Percentiles rank a stretch among this genome's conserved stretches.
Conservation (phyloP, 1,284 basidiomycete species). For the Ustilago curta region DNA sequence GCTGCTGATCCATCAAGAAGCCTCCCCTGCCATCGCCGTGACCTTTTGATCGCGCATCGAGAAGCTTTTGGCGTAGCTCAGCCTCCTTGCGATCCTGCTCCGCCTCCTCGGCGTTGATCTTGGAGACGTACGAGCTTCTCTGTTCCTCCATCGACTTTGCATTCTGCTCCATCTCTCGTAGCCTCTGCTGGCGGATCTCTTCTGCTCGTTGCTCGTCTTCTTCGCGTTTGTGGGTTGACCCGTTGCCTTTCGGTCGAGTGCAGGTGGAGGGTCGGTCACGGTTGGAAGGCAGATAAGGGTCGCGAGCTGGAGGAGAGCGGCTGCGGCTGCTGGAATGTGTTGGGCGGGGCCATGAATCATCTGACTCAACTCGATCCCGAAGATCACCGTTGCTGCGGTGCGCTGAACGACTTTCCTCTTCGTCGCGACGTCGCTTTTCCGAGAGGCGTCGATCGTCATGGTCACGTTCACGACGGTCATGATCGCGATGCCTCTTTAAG, state of each 20-base stretch:
- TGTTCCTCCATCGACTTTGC: constrained; percentile 77
- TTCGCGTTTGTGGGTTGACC: constrained; percentile 54
- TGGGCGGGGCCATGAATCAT: constrained; percentile 42
- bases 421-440: constrained; percentile 45
- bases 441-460: constrained; percentile 21
- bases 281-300: constrained; percentile 1
- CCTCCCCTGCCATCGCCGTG: constrained; percentile 51
- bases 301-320: constrained; percentile 22
- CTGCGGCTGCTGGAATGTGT: constrained; percentile 10
- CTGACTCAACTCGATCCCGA: constrained; percentile 12
- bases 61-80: constrained; percentile 48
- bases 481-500: constrained; percentile 18
- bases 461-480: constrained; percentile 62
- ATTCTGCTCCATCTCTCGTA: constrained; percentile 85
- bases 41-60: constrained; percentile 37
- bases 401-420: neutral
- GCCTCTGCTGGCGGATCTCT: constrained; percentile 80
- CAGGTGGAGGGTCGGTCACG: constrained; percentile 1
- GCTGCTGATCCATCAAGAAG: constrained; percentile 63
- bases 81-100: constrained; percentile 54
- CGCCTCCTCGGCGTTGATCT: constrained; percentile 54
- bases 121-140: constrained; percentile 70
- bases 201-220: constrained; percentile 63
- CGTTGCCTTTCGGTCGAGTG: constrained; percentile 7
- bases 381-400: neutral